Conservation (phyloP, 257 asterid species). For the Mitragyna speciosa region DNA sequence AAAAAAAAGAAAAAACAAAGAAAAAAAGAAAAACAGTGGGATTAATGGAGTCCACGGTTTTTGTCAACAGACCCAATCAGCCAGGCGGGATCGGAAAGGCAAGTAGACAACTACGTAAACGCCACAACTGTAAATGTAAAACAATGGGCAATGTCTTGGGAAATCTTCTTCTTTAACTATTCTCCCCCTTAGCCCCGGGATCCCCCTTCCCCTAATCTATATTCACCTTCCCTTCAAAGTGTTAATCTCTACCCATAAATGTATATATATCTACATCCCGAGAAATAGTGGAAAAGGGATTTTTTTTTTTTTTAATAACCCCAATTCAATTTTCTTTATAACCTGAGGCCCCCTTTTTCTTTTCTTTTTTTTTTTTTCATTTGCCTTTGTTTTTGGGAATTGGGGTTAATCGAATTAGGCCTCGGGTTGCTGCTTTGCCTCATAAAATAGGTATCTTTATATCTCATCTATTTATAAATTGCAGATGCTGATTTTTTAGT, state of each 20-base stretch:
- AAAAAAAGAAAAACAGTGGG: too few species aligned
- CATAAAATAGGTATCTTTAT: slow-evolving; percentile 15
- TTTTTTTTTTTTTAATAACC: not conserved
- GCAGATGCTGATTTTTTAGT: not conserved
- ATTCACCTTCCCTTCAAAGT: not conserved
- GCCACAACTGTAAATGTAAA: not conserved
- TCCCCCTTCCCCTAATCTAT: not conserved
- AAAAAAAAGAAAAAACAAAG: too few species aligned
- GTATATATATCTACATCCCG: not conserved
- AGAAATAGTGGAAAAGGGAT: not conserved
- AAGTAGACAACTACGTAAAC: not conserved
- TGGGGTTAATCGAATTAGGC: slow-evolving; percentile 1
- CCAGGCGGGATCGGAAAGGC: not conserved
- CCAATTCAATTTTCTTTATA: not conserved
- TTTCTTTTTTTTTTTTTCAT: too few species aligned
- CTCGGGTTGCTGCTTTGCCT: not conserved
- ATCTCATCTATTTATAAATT: not conserved
- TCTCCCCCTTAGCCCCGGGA: not conserved
- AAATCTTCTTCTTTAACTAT: not conserved
- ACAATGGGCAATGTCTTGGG: not conserved
- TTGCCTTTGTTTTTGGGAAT: not conserved
- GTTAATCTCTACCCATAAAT: not conserved
- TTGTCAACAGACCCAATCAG: not conserved
- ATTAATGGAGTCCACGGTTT: too few species aligned
- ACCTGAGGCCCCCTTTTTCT: not conserved